Evolutionary conservation across 805 yeast species (phyloP).

Genomic region (Starmerella stigmatis): DNA sequence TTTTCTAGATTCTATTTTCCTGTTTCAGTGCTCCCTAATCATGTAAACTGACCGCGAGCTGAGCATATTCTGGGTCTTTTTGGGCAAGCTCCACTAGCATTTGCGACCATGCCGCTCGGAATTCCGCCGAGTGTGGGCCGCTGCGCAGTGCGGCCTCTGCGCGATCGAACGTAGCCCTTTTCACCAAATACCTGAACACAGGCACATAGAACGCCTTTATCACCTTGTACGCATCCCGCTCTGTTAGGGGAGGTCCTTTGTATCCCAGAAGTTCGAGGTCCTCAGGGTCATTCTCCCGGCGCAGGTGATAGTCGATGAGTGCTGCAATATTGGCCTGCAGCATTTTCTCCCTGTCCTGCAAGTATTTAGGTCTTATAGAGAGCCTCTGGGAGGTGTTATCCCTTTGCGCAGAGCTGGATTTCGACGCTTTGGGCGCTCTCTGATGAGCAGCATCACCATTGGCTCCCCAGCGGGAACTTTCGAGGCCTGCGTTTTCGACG

Average conservation of each 20-base stretch:
- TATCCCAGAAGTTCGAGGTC: slow-evolving; percentile 4
- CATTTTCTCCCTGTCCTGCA: no score
- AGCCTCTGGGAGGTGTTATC: neutral
- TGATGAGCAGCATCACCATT: no score
- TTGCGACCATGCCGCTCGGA: neutral
- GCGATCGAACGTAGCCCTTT: neutral
- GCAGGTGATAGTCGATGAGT: slow-evolving; percentile 16
- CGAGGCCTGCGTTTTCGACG: neutral
- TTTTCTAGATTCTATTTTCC: no score
- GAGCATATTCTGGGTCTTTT: neutral
- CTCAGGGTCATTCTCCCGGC: neutral
- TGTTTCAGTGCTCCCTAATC: no score
- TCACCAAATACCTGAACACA: neutral
- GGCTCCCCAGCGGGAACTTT: neutral
- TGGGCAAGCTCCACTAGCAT: neutral
- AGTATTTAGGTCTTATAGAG: neutral
- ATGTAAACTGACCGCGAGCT: neutral
- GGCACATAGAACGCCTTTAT: neutral
- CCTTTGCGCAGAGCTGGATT: neutral
- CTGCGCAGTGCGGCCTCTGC: neutral
- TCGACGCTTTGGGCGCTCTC: neutral
- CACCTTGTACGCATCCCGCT: neutral
- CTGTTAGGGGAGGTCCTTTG: neutral
- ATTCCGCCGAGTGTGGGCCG: neutral
- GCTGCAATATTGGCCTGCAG: slow-evolving; percentile 1